These are phyloP conservation scores for apple (Malus domestica) DNA, from an alignment of 306 rosid species.

Conservation along the genomic window DNA sequence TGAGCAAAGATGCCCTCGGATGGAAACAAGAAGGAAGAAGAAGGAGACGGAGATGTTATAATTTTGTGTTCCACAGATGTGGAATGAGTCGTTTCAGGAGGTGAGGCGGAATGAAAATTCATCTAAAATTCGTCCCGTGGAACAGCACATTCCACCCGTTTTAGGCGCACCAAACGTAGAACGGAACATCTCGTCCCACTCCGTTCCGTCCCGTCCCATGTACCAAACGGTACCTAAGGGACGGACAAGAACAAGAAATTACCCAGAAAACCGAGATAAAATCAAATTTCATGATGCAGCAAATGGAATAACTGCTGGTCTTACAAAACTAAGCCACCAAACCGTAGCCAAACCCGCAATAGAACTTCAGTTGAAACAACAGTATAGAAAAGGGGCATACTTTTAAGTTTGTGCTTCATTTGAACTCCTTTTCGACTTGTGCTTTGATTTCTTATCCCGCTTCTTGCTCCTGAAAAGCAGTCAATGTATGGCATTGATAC, in stretches of 20 bases:
- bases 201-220: too few species aligned
- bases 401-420: conserved; percentile 34
- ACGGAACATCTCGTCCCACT: too few species aligned
- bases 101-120: too few species aligned
- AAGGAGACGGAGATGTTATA: too few species aligned
- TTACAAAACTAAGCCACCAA: not conserved
- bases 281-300: not conserved
- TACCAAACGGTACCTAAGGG: not conserved
- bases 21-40: too few species aligned
- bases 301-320: not conserved
- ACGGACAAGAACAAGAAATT: not conserved
- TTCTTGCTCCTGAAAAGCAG: conserved; percentile 59
- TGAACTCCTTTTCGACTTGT: conserved; percentile 73
- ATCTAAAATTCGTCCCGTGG: rapidly evolving
- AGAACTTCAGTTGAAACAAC: not conserved
- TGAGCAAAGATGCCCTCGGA: too few species aligned
- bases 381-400: conserved; percentile 16
- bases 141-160: too few species aligned
- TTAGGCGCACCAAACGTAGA: rapidly evolving
- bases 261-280: not conserved
- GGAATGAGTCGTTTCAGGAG: rapidly evolving
- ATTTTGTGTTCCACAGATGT: too few species aligned
- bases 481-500: conserved; percentile 1
- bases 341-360: not conserved
- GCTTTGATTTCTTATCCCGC: conserved; percentile 93